These are phyloP conservation scores for Gymnopus androsaceus DNA, from an alignment of 1,284 basidiomycete genomes.

Conservation along the genomic window DNA sequence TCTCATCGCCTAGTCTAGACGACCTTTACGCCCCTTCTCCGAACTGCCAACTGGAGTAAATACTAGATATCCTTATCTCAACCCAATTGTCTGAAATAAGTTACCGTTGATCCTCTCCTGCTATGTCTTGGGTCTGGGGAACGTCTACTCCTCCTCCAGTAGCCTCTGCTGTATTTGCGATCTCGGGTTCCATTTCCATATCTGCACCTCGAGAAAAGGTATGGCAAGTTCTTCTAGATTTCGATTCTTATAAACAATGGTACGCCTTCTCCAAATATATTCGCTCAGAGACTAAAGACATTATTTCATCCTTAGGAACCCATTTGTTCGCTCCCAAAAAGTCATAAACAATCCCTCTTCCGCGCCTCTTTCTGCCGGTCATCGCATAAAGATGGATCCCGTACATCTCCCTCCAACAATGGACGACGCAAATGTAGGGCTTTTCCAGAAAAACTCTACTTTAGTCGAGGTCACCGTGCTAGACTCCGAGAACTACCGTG, in stretches of 20 bases:
- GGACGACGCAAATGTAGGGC: slow-evolving; percentile 33
- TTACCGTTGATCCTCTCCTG: not conserved
- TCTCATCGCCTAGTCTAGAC: no score
- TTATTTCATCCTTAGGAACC: slow-evolving; percentile 49
- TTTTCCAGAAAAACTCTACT: slow-evolving; percentile 37
- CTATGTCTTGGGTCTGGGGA: slow-evolving; percentile 10
- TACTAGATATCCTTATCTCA: no score
- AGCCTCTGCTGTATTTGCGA: slow-evolving; percentile 38
- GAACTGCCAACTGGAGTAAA: no score
- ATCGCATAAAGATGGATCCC: slow-evolving; percentile 46
- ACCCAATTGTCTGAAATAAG: no score
- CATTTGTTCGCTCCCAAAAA: slow-evolving; percentile 56
- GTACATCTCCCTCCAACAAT: slow-evolving; percentile 64
- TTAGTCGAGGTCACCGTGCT: slow-evolving; percentile 46
- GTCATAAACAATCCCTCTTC: slow-evolving; percentile 26
- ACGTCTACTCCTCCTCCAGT: slow-evolving; percentile 12
- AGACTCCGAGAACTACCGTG: slow-evolving; percentile 52
- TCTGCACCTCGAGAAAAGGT: slow-evolving; percentile 50
- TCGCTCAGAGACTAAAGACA: not conserved
- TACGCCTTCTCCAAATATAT: slow-evolving; percentile 24
- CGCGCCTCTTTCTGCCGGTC: slow-evolving; percentile 44
- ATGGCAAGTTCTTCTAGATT: slow-evolving; percentile 49
- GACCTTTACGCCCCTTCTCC: no score
- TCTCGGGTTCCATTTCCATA: slow-evolving; percentile 42
- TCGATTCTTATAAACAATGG: slow-evolving; percentile 56